Conservation (phyloP, 495 filamentous ascomycete species). For the Astrothelium macrocarpum region DNA sequence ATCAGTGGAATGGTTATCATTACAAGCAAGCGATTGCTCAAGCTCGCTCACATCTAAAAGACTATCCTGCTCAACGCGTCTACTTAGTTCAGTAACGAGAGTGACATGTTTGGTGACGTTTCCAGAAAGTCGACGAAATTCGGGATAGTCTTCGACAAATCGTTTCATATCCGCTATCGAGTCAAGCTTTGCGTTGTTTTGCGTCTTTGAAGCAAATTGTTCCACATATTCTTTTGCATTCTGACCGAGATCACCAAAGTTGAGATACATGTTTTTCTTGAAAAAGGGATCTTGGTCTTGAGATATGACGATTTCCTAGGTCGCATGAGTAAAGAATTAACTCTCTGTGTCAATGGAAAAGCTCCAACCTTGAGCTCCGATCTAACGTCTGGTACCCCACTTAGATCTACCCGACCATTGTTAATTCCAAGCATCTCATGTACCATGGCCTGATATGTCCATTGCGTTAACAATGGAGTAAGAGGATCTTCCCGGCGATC, state of each 20-base stretch:
- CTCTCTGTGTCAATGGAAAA: not conserved
- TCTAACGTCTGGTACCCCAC: conserved; percentile 76
- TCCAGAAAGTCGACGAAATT: conserved; percentile 90
- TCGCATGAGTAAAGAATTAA: not conserved
- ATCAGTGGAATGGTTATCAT: conserved; percentile 83
- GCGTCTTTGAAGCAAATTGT: conserved; percentile 91
- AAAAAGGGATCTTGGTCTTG: conserved; percentile 99
- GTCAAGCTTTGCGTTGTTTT: conserved; percentile 87
- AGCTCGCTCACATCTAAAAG: conserved; percentile 90
- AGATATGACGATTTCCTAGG: conserved; percentile 77
- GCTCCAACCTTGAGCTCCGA: conserved; percentile 61
- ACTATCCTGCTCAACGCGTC: conserved; percentile 71
- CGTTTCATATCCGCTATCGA: conserved; percentile 98
- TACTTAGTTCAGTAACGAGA: conserved; percentile 82
- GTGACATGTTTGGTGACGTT: conserved; percentile 99
- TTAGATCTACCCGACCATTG: conserved; percentile 83
- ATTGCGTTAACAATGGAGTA: conserved; percentile 91
- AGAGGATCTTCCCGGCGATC: conserved; percentile 93
- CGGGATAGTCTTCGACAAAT: conserved; percentile 96
- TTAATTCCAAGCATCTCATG: conserved; percentile 90
- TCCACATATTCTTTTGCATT: conserved; percentile 99
- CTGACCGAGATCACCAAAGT: conserved; percentile 92
- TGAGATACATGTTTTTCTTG: conserved; percentile 99
- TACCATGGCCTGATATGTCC: conserved; percentile 99
- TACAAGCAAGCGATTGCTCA: conserved; percentile 93